Percentiles rank a stretch among this genome's conserved stretches.
These are phyloP conservation scores for Solanum appendiculatum DNA, from an alignment of 257 asterid genomes.

Conservation along the genomic window DNA sequence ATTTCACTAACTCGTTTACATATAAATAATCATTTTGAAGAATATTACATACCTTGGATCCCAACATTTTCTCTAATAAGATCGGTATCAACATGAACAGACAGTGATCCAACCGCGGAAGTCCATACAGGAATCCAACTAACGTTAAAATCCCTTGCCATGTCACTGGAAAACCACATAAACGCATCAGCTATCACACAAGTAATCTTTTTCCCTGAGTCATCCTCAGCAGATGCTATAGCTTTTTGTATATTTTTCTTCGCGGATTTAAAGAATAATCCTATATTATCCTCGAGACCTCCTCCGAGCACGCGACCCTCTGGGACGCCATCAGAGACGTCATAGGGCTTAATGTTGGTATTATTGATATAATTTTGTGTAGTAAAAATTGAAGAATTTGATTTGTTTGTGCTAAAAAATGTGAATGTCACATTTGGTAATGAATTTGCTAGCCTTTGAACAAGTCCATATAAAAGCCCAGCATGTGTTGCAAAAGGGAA, in stretches of 20 bases:
- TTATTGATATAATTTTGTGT: not conserved
- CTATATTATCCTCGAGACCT: slow-evolving; percentile 25
- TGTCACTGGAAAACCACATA: slow-evolving; percentile 26
- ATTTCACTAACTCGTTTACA: too few species aligned
- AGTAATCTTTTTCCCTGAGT: slow-evolving; percentile 19
- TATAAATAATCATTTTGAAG: too few species aligned
- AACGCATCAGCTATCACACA: slow-evolving; percentile 49
- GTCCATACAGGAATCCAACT: slow-evolving; percentile 51
- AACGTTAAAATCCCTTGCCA: slow-evolving; percentile 26
- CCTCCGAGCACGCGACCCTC: slow-evolving; percentile 16
- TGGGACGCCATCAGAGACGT: slow-evolving; percentile 29
- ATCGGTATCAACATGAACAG: slow-evolving; percentile 35
- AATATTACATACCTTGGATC: not conserved
- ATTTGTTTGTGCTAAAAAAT: slow-evolving; percentile 23
- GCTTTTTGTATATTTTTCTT: slow-evolving; percentile 20
- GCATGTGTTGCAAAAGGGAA: slow-evolving; percentile 56
- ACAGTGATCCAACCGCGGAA: slow-evolving; percentile 26
- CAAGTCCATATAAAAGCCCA: slow-evolving; percentile 33
- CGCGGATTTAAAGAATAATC: slow-evolving; percentile 25
- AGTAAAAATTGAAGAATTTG: slow-evolving; percentile 13
- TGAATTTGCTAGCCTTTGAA: slow-evolving; percentile 25
- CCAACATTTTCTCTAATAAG: slow-evolving; percentile 23
- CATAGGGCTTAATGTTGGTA: slow-evolving; percentile 14
- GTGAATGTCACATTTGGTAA: slow-evolving; percentile 25
- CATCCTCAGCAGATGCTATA: slow-evolving; percentile 21